Evolutionary conservation across 1,284 basidiomycete genomes (phyloP), one percentile per base, ranked within the genome.

Genomic region (Coniferiporia weirii): DNA sequence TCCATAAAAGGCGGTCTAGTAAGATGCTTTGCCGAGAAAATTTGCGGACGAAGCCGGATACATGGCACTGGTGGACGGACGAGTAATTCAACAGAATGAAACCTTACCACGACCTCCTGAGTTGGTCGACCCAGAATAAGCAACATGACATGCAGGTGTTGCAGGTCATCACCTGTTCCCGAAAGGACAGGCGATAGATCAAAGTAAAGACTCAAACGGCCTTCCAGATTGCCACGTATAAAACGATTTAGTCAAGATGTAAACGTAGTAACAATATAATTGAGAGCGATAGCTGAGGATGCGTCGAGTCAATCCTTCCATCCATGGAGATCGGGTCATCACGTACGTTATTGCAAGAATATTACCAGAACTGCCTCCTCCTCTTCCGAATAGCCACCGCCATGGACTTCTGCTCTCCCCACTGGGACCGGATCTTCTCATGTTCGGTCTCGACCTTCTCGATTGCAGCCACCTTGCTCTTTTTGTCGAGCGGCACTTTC

Each of bases 361-460:
- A 46, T 19, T 58, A 76, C 75, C 75, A 76, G 52, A 72, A 70
- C 62, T 71, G 68, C 64, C 66, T 72, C 63, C 73, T 68, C 68
- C 70, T 73, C 62, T 68, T 65, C 63, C 69, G 62, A 43, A 75
- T 68, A 32, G 70, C 73, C 56, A 59, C 62, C 32, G 67, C 63
- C 52, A 73, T 63, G 38, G 61, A 54, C 65, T 69, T 73, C 67
- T 68, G 70, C 66, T 74, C 71, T 4, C 74, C 74, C 74, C 74
- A 75, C 61, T 67, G 57, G 38, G 61, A 66, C 48, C 71, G 61
- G n/a, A 62, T 58, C 59, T 65, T 62, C 53, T 66, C 70, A 44
- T 73, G 73, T 62, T 68, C 67, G 40, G 50, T 61, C 50, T 71
- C 71, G 48, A 67, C 63, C 65, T 65, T 61, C 63, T 62, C 66